These are phyloP conservation scores for Nyssa sinensis DNA, from an alignment of 148 eudicot genomes.

Conservation along the genomic window DNA sequence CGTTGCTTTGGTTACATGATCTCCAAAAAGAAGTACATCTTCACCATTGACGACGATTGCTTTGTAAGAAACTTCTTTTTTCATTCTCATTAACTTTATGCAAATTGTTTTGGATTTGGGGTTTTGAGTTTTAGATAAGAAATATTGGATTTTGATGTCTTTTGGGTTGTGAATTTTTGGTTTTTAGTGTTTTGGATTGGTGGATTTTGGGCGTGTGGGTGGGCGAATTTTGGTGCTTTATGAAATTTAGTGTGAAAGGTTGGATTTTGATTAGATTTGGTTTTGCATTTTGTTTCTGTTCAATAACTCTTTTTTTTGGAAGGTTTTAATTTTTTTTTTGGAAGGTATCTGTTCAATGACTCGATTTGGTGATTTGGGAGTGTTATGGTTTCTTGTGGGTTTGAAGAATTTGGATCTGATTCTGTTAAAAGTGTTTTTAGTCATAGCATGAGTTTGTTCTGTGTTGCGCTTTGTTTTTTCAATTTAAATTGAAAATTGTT, in stretches of 20 bases:
- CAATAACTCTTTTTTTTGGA: neutral
- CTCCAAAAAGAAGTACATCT: constrained; percentile 17
- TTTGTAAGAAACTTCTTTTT: constrained; percentile 5
- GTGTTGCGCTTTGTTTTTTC: too few species aligned
- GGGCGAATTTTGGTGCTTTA: neutral
- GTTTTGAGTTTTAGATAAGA: neutral
- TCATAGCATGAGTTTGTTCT: too few species aligned
- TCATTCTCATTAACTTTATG: neutral
- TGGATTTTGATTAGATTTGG: neutral
- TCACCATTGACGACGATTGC: constrained; percentile 11
- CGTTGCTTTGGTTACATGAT: too few species aligned
- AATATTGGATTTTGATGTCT: neutral
- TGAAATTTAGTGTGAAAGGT: neutral
- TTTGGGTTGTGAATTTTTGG: neutral
- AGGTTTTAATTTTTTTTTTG: too few species aligned
- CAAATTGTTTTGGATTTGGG: neutral
- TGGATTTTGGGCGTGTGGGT: too few species aligned
- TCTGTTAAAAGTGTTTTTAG: too few species aligned
- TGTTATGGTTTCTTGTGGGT: too few species aligned
- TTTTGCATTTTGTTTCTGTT: too few species aligned
- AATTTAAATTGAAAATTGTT: neutral
- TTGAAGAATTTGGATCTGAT: too few species aligned
- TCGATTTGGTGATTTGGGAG: neutral
- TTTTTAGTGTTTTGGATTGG: neutral
- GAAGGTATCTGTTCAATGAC: too few species aligned